These are phyloP conservation scores for Plasmodium chabaudi DNA, from an alignment of 169 alveolate species.

Conservation along the genomic window DNA sequence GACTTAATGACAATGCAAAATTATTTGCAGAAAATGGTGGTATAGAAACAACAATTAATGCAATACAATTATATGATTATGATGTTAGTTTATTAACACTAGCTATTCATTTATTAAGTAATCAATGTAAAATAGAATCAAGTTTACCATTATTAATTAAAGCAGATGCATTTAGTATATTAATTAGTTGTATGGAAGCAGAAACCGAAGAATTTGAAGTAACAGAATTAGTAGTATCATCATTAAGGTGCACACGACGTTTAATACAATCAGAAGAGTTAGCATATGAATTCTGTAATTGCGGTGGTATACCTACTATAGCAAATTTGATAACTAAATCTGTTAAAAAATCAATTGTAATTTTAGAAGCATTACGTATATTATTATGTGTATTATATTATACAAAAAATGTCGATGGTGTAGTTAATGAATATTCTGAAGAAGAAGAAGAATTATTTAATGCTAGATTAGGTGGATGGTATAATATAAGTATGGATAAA, in stretches of 20 bases:
- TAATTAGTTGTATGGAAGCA: conserved; percentile 85
- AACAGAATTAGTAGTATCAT: conserved; percentile 89
- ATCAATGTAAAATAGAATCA: conserved; percentile 85
- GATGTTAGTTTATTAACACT: conserved; percentile 87
- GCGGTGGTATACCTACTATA: conserved; percentile 90
- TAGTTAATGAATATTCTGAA: conserved; percentile 82
- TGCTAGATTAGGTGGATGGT: conserved; percentile 81
- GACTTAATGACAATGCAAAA: conserved; percentile 86
- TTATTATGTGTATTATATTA: conserved; percentile 85
- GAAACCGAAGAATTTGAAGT: conserved; percentile 87
- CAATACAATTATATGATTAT: conserved; percentile 88
- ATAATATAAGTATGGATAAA: conserved; percentile 84
- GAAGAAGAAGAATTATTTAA: conserved; percentile 76
- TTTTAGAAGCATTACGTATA: conserved; percentile 90
- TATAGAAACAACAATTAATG: conserved; percentile 83
- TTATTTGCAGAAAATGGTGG: conserved; percentile 88
- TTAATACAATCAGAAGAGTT: conserved; percentile 88
- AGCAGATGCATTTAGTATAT: conserved; percentile 88
- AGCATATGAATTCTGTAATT: conserved; percentile 91
- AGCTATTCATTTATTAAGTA: conserved; percentile 90
- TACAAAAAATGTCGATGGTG: conserved; percentile 83
- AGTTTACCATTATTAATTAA: conserved; percentile 88
- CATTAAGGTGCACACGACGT: conserved; percentile 90
- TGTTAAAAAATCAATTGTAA: conserved; percentile 87
- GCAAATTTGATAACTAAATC: conserved; percentile 86